These are phyloP conservation scores for Gracilaria caudata DNA, from an alignment of 23 red algal genomes.

Conservation along the genomic window DNA sequence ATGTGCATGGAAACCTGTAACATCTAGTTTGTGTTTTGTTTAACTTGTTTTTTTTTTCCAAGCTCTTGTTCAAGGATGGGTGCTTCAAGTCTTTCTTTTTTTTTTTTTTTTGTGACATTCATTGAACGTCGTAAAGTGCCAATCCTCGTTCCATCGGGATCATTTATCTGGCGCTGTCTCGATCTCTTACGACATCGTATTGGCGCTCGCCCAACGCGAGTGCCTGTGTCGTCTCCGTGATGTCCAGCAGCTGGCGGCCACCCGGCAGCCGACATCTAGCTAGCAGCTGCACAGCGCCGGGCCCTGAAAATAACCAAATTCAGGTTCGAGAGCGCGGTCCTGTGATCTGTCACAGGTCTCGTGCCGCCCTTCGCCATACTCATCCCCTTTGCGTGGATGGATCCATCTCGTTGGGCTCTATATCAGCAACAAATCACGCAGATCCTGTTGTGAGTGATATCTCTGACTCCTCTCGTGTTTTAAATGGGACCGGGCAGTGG, in stretches of 20 bases:
- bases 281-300: not conserved
- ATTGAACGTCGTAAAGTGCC: conserved; percentile 9
- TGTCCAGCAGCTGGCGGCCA: too few species aligned
- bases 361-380: not conserved
- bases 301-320: not conserved
- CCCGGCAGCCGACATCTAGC: too few species aligned
- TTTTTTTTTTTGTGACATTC: conserved; percentile 5
- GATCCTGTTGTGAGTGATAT: not conserved
- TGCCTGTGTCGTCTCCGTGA: too few species aligned
- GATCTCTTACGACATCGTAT: not conserved
- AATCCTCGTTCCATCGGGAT: conserved; percentile 6
- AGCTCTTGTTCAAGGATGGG: conserved; percentile 10
- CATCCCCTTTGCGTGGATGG: not conserved
- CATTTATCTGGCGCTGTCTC: not conserved
- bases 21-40: conserved; percentile 35
- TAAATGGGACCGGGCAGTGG: not conserved
- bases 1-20: conserved; percentile 26
- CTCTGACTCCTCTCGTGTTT: not conserved
- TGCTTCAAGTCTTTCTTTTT: not conserved
- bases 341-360: conserved; percentile 12
- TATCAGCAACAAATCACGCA: not conserved
- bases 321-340: conserved; percentile 4
- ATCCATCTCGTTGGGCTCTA: not conserved
- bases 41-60: conserved; percentile 27
- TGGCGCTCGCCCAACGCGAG: too few species aligned